Base-by-base conservation (phyloP, 805 yeast genomes). In the Candida awuae region DNA sequence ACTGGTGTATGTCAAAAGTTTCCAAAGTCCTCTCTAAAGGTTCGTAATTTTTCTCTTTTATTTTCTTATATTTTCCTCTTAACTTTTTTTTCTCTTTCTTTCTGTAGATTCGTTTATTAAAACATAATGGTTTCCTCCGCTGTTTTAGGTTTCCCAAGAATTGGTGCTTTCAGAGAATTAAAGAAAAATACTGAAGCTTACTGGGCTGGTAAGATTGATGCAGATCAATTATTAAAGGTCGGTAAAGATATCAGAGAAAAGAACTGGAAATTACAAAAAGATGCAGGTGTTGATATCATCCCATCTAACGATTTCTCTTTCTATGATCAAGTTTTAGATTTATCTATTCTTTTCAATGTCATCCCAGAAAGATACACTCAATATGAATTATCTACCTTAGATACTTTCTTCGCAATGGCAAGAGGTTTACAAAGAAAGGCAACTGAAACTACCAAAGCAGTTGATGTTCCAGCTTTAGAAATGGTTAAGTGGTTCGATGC, bases 401-500 rank as follows among this genome's bases (percentile, higher is more conserved):
- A 92, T 70, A 84, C 86, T 48, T 70, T 84, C 60, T 92, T 92
- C 66, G 98, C 98, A 62, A 92, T 92, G 97, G 98, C 97, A 71
- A 87, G 98, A 79, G 98, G 98, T 80, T 77, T 92, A 66, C 98
- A 92, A 75, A 85, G 92, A 73, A 80, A 83, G 68, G 95, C 94
- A 52, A 83, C 94, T 52, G 94, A 82, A 55, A 62, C 87, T 52
- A 65, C 78, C 47, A 75, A 81, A 56, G 95, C 94, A 54, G 95
- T 92, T 55, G 98, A 92, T 68, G 98, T 92, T 47, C 90, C 97
- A 49, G 98, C 98, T 58, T 77, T 86, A 65, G 95, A 92, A 78
- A 92, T 92, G 98, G 98, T 92, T 56, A 92, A 92, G 77, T 92
- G 98, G 98, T 92, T 92, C 58, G 98, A 92, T 71, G 84, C 97